A percentile compares a stretch with the other conserved stretches of the same genome.
These are phyloP conservation scores for Aegilops longissima DNA, from an alignment of 176 grass and related monocot genomes.

Conservation along the genomic window DNA sequence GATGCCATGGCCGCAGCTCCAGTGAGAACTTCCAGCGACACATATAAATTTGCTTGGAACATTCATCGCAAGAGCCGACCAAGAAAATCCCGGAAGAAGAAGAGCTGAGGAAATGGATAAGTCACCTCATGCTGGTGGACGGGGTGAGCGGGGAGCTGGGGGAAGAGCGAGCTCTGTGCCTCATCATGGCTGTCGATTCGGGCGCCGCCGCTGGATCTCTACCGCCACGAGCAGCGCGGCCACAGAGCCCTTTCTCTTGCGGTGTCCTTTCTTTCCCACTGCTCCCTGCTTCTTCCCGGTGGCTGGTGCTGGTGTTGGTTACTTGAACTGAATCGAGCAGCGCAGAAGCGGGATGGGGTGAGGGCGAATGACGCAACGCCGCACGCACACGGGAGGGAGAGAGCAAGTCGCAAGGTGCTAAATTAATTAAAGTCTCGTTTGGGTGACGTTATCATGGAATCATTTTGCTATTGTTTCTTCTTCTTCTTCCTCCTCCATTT, in stretches of 20 bases:
- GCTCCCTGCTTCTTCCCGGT: neutral
- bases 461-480: too few species aligned
- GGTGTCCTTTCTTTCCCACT: neutral
- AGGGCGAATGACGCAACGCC: neutral
- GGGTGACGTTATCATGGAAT: too few species aligned
- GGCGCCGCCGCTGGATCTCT: neutral
- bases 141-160: slow-evolving; percentile 50
- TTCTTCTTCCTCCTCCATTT: too few species aligned
- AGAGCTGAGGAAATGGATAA: neutral
- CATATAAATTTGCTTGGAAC: neutral
- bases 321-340: slow-evolving; percentile 12
- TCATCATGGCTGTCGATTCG: slow-evolving; percentile 42
- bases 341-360: neutral
- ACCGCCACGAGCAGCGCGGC: neutral
- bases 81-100: neutral
- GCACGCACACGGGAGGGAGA: neutral
- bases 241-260: neutral
- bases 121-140: slow-evolving; percentile 36
- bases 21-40: neutral
- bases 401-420: neutral
- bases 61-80: neutral
- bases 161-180: slow-evolving; percentile 47
- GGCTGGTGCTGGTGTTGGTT: neutral
- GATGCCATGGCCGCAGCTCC: neutral
- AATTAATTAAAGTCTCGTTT: neutral